Evolutionary conservation across 2,329 filamentous ascomycete species (phyloP), one percentile per base, ranked within the genome.

Genomic region (Phialocephala sp.): DNA sequence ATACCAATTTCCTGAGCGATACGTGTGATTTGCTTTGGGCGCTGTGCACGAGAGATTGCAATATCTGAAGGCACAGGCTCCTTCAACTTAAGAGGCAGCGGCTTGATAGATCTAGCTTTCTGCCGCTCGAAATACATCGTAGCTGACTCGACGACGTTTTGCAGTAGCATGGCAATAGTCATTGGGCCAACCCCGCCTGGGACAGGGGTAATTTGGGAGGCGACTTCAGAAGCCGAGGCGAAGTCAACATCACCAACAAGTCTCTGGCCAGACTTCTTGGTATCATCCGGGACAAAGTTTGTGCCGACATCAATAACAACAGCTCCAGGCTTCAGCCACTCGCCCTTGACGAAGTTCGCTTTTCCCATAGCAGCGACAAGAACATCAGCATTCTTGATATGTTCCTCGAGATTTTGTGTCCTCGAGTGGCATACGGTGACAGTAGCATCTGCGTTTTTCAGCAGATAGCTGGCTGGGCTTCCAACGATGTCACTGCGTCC

Each of bases 261-360:
- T 70, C 94, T 88, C 78, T 95, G 88, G 39, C 95, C 95, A 14
- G 93, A 96, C 83, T 97, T 97, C 83, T 91, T 97, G 68, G 91
- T 90, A 43, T 88, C 83, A 76, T 99, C 95, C 6, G 92, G 87
- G 64, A 98, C 89, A 83, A 93, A 97, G 83, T 99, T 99, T 71
- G 94, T 99, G 68, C 95, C 95, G 20, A 99, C 95, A 75, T 99
- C 95, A 74, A 99, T 97, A 47, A 99, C 93, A 6, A 99, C 91
- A n/a, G 87, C 93, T 41, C 94, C 95, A 20, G 91, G 89, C 84
- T 98, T 99, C 70, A 99, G 78, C 93, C 94, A 98, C 67, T 97
- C 92, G 70, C 94, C 95, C 81, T 95, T 94, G 76, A 99, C 90
- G 74, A 97, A 97, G 65, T 87, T 86, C 9, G 94, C 85, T 77